phyloP scores from a whole-genome alignment of 805 yeast genomes.

The Metschnikowia hibisci region DNA sequence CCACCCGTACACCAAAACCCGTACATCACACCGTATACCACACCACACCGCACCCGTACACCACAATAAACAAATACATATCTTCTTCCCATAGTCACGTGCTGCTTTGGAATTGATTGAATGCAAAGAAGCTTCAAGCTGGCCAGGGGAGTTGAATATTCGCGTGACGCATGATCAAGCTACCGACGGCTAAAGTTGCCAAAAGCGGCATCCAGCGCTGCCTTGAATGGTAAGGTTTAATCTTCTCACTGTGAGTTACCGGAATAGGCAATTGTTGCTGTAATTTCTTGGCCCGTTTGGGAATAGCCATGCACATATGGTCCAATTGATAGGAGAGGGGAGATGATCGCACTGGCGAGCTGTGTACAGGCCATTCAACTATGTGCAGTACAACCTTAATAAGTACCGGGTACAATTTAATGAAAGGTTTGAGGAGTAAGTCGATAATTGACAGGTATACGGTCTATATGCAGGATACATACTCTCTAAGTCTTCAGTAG shows the following conservation, averaged over 20 bases:
- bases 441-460: too few relatives aligned
- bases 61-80: background rate
- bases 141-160: too few relatives aligned
- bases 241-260: slow-evolving; percentile 5
- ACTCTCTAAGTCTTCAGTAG: too few relatives aligned
- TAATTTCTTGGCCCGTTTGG: background rate
- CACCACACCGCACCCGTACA: background rate
- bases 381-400: too few relatives aligned
- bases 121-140: too few relatives aligned
- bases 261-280: slow-evolving; percentile 3
- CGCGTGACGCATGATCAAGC: too few relatives aligned
- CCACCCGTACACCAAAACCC: background rate
- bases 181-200: background rate
- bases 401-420: too few relatives aligned
- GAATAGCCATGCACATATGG: slow-evolving; percentile 2
- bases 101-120: background rate
- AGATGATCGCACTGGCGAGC: too few relatives aligned
- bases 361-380: too few relatives aligned
- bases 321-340: too few relatives aligned
- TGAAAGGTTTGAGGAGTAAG: too few relatives aligned
- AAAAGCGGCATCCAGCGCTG: background rate
- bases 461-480: too few relatives aligned
- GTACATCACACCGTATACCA: background rate
- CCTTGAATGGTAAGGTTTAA: background rate
- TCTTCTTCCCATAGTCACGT: background rate